Conservation (phyloP, 768 basidiomycete species). For the Lactarius akahatsu region DNA sequence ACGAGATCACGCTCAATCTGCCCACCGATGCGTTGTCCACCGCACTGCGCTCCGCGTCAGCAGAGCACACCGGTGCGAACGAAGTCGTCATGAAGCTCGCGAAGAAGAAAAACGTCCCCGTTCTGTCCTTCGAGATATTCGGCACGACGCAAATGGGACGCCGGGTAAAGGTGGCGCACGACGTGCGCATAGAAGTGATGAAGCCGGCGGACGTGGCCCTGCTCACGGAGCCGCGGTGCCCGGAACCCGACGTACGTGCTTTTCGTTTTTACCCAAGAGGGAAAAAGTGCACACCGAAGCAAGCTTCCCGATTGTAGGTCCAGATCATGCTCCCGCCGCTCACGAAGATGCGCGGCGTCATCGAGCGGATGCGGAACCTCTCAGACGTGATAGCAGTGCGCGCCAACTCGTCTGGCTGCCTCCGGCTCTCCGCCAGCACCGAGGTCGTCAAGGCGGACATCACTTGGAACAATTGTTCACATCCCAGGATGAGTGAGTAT, state of each 20-base stretch:
- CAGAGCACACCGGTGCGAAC: conserved; percentile 38
- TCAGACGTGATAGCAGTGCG: conserved; percentile 67
- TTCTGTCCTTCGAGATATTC: conserved; percentile 73
- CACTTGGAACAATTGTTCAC: conserved; percentile 71
- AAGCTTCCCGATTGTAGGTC: conserved; percentile 45
- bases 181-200: conserved; percentile 81
- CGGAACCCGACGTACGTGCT: conserved; percentile 72
- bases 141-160: conserved; percentile 62
- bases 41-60: conserved; percentile 58
- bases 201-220: conserved; percentile 68
- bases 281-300: background rate
- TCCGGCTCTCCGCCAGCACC: conserved; percentile 57
- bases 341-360: conserved; percentile 71
- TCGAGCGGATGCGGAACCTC: conserved; percentile 69
- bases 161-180: conserved; percentile 67
- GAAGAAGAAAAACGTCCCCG: conserved; percentile 79
- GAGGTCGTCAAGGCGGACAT: conserved; percentile 79
- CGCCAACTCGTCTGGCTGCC: conserved; percentile 62
- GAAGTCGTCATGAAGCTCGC: conserved; percentile 82
- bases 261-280: background rate
- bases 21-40: conserved; percentile 71
- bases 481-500: conserved; percentile 52
- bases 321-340: conserved; percentile 77
- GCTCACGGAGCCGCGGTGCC: conserved; percentile 79
- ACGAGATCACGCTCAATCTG: conserved; percentile 76